Conservation (phyloP, 2,329 filamentous ascomycete genomes). For the Diplodia scrobiculata region DNA sequence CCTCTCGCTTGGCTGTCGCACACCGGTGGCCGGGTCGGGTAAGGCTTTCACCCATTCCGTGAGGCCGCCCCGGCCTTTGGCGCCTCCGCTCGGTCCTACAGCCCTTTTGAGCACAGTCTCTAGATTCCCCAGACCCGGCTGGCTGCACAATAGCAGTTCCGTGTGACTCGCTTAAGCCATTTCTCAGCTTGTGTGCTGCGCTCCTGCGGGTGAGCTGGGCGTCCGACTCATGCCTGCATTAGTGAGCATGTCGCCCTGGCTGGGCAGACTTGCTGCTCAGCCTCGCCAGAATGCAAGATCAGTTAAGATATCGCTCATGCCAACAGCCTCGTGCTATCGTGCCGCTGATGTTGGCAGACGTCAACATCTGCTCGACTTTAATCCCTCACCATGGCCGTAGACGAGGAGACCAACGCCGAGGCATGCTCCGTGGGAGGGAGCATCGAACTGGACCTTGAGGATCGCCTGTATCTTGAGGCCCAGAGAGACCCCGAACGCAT, state of each 20-base stretch:
- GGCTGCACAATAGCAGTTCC: conserved; percentile 2
- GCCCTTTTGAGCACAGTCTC: background rate
- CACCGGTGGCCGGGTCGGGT: background rate
- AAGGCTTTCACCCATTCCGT: background rate
- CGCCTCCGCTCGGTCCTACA: background rate
- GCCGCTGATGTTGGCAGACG: background rate
- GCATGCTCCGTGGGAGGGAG: conserved; percentile 20
- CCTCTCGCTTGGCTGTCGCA: background rate
- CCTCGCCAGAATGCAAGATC: background rate
- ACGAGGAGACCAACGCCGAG: conserved; percentile 17
- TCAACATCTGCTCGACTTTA: background rate
- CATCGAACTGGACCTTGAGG: conserved; percentile 30
- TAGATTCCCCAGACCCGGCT: background rate
- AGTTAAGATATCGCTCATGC: conserved; percentile 4
- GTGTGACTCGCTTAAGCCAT: conserved; percentile 1
- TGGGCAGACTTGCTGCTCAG: conserved; percentile 17
- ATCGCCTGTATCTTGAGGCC: conserved; percentile 28
- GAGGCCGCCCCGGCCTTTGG: background rate
- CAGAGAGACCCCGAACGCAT: conserved; percentile 29
- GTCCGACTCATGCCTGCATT: conserved; percentile 13
- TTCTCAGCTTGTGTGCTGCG: background rate
- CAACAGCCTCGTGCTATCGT: background rate
- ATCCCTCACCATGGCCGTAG: conserved; percentile 14
- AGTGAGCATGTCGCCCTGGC: background rate
- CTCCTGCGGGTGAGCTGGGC: background rate